Base-by-base conservation (phyloP, 2,329 filamentous ascomycete species). In the Aureobasidium sp. region DNA sequence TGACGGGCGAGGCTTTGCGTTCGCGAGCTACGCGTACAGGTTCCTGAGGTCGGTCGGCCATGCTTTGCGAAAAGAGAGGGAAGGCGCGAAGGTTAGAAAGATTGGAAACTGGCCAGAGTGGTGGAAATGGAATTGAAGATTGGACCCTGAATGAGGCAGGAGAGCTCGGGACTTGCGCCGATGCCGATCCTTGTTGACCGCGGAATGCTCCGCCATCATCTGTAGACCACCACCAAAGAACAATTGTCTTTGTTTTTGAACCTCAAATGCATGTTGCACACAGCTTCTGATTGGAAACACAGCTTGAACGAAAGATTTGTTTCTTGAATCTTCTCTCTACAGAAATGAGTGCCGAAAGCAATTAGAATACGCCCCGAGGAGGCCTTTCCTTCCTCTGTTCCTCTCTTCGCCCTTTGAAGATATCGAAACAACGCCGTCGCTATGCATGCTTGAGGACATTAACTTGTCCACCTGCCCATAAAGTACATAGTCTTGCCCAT, bases 21-120 rank as follows among this genome's bases (percentile, higher is more conserved):
- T 45, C 55, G 53, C 31, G 43, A 9, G 47, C 29, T 27, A 42
- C 42, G 8, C 33, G 31, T n/a, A n/a, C 40, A 33, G 64, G 43
- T 40, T 55, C 29, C 43, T 51, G 54, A 3, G 54, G 64, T 60
- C 47, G 43, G 55, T 66, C 64, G 18, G 64, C 64, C 64, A 66
- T 66, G n/a, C n/a, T 53, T 48, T 10, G 25, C 13, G 36, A 16
- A 3, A 16, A 16, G 31, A 18, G 18, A 53, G 20, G 7, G 15
- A 29, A 25, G 27, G 20, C 29, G n/a, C n/a, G n/a, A n/a, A n/a
- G n/a, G n/a, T n/a, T n/a, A n/a, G 43, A 36, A 16, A 40, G 50
- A n/a, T 18, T 50, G n/a, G n/a, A 33, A 43, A n/a, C 27, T 63
- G 56, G 42, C 42, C 40, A 29, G 33, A 45, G 33, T 43, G n/a